phyloP scores from a whole-genome alignment of 164 flowering plant genomes.

The Dillenia suffruticosa region DNA sequence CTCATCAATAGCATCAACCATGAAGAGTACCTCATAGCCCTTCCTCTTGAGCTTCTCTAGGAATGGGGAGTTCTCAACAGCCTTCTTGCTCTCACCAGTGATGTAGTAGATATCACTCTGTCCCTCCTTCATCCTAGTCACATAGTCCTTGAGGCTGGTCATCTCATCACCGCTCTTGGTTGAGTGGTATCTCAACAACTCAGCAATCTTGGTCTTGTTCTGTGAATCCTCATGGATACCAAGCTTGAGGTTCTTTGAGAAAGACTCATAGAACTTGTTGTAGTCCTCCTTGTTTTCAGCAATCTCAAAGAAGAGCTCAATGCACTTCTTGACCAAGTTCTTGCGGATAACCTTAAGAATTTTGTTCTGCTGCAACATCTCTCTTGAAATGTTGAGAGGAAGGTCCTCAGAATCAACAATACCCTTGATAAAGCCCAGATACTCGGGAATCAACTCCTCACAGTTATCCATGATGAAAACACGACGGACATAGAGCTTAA shows the following conservation, averaged over 20 bases:
- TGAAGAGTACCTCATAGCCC: conserved; percentile 58
- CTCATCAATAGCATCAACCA: conserved; percentile 75
- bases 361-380: conserved; percentile 43
- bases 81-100: conserved; percentile 52
- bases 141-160: conserved; percentile 55
- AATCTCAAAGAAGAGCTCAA: conserved; percentile 43
- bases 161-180: conserved; percentile 42
- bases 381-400: conserved; percentile 48
- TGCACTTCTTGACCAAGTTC: conserved; percentile 48
- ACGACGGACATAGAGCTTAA: conserved; percentile 57
- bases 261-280: conserved; percentile 44
- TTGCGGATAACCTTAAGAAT: conserved; percentile 39
- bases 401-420: conserved; percentile 57
- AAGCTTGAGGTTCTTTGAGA: conserved; percentile 40
- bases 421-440: conserved; percentile 49
- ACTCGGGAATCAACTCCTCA: conserved; percentile 56
- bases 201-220: conserved; percentile 42
- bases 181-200: conserved; percentile 36
- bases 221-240: conserved; percentile 46
- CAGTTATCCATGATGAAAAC: conserved; percentile 64
- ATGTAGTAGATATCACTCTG: conserved; percentile 52
- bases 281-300: conserved; percentile 54
- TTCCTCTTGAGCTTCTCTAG: conserved; percentile 53
- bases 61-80: conserved; percentile 57
- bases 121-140: conserved; percentile 62